phyloP scores from a whole-genome alignment of 2,329 filamentous ascomycete species.

The Trichoderma guizhouense region DNA sequence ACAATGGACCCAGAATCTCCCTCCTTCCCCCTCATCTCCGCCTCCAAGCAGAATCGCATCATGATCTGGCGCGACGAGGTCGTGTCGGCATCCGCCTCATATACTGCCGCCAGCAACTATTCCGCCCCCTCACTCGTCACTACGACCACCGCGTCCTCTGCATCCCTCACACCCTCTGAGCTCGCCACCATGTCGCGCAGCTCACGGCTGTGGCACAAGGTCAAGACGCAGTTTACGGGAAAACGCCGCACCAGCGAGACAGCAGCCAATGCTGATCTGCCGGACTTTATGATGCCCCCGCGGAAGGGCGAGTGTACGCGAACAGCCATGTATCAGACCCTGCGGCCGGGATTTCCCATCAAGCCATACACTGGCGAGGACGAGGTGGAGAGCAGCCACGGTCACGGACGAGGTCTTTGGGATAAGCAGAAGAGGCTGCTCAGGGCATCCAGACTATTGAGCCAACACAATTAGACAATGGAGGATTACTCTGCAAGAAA shows the following conservation, averaged over 20 bases:
- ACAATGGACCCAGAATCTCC: conserved; percentile 4
- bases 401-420: conserved; percentile 28
- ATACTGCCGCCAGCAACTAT: conserved; percentile 31
- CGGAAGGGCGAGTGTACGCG: conserved; percentile 21
- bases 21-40: conserved; percentile 28
- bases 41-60: conserved; percentile 41
- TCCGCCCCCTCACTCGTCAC: conserved; percentile 30
- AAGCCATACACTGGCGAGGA: conserved; percentile 21
- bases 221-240: conserved; percentile 24
- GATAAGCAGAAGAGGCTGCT: conserved; percentile 39
- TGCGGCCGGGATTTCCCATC: conserved; percentile 3
- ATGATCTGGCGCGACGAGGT: conserved; percentile 52
- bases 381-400: conserved; percentile 25
- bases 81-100: conserved; percentile 29
- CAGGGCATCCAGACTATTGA: conserved; percentile 40
- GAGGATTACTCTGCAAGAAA: not conserved
- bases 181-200: conserved; percentile 26
- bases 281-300: conserved; percentile 15
- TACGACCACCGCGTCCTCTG: conserved; percentile 32
- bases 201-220: conserved; percentile 25
- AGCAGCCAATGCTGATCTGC: conserved; percentile 17
- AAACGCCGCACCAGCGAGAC: conserved; percentile 20
- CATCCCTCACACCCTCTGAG: conserved; percentile 25
- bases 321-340: conserved; percentile 37
- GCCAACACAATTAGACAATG: not conserved